Base-by-base conservation (phyloP, 139 green algal genomes). In the Chlorella sp. region DNA sequence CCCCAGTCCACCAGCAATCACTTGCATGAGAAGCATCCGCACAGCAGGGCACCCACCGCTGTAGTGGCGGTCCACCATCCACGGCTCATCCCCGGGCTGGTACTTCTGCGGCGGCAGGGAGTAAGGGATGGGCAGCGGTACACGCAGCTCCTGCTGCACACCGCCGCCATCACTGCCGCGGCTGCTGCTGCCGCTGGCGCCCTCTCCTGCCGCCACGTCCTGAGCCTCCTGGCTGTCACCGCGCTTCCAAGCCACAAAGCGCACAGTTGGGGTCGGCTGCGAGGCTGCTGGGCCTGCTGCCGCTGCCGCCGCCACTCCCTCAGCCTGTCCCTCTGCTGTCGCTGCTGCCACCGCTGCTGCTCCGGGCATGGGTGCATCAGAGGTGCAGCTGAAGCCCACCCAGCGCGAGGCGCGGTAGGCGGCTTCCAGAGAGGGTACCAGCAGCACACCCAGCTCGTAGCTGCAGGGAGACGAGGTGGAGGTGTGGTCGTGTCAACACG, bases 381-480 rank as follows among this genome's bases (percentile, higher is more conserved):
- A 75, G 6, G 83, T 88, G 56, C 83, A 85, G 36, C 9, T 68
- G 76, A 90, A 90, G 26, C 77, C 87, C 3, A 54, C 48, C 68
- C 70, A 83, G 41, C 58, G 64, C 51, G 84, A 86, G 43, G 46
- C 26, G 19, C 85, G 82, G 80, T 94, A 95, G 0, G 72, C 80
- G 14, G 84, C 73, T 76, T 95, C 93, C 54, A 91, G 68, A 8
- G 78, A 74, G 0, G 94, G 94, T 28, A 93, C 83, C 19, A 92
- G 64, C 74, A 97, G 77, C 64, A 97, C 93, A 1, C 92, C 90
- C 46, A 98, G 86, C 92, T 98, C 95, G 83, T 97, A 98, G 20
- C 76, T 91, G 51, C 51, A 60, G 51, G 51, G 13, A 60, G 51
- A 60, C 2, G 8, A 60, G 9, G 9, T n/a, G n/a, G n/a, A n/a